Percentiles rank a stretch among this genome's conserved stretches.
Evolutionary conservation across 257 asterid genomes (phyloP).

Genomic region (Knoxia roxburghii): DNA sequence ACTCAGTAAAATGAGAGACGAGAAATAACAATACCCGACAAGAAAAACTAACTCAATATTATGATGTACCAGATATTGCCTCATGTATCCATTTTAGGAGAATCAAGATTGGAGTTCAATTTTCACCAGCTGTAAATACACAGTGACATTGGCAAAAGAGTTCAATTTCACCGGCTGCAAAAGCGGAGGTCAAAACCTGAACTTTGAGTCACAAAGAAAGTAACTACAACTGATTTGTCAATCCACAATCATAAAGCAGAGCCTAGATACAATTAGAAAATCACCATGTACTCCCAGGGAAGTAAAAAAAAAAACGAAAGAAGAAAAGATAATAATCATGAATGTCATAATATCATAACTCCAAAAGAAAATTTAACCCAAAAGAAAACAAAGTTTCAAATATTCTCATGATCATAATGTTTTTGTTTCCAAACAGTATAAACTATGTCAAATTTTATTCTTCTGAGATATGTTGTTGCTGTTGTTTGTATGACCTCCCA

Average conservation of each 20-base stretch:
- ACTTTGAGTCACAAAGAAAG: constrained; percentile 38
- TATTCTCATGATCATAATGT: neutral
- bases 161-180: no score
- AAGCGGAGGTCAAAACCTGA: constrained; percentile 34
- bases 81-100: no score
- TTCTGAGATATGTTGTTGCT: neutral
- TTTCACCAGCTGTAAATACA: no score
- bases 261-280: constrained; percentile 54
- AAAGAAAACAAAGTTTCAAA: constrained; percentile 1
- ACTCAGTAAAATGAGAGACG: no score
- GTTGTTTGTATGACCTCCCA: constrained; percentile 11
- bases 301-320: no score
- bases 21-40: no score
- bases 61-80: no score
- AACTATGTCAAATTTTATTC: neutral
- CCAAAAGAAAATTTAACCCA: constrained; percentile 12
- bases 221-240: constrained; percentile 32
- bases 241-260: constrained; percentile 22
- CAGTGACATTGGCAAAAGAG: no score
- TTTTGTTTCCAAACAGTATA: neutral
- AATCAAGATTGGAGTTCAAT: no score
- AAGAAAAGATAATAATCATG: constrained; percentile 1
- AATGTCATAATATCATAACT: constrained; percentile 5
- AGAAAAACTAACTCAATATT: no score
- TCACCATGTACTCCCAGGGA: no score